phyloP scores from a whole-genome alignment of 139 green algal species.

The Chlamydomonas asymmetrica region DNA sequence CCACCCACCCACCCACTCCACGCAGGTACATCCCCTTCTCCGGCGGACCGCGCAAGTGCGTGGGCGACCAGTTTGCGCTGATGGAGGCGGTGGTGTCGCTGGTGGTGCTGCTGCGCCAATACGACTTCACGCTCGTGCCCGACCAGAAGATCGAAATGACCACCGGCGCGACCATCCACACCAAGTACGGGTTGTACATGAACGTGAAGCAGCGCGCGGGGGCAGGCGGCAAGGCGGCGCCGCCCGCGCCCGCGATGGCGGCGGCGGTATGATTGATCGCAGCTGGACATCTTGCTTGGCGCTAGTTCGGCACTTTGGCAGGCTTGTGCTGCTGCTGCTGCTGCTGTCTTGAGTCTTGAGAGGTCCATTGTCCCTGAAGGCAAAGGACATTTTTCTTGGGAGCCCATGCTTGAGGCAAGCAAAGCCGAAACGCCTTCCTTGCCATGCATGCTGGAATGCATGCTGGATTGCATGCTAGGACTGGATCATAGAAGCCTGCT shows the following conservation, averaged over 20 bases:
- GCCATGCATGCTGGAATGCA: no score
- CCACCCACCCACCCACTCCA: neutral
- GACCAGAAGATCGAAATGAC: slow-evolving; percentile 92
- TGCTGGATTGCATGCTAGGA: no score
- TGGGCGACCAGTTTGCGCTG: slow-evolving; percentile 97
- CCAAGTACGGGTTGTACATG: slow-evolving; percentile 87
- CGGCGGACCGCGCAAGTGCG: slow-evolving; percentile 92
- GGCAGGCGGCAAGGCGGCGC: neutral
- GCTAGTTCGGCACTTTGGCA: no score
- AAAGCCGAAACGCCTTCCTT: no score
- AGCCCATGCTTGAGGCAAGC: no score
- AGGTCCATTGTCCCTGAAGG: no score
- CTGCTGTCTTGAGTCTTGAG: no score
- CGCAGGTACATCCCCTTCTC: slow-evolving; percentile 76
- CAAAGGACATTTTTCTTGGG: no score
- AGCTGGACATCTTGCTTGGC: no score
- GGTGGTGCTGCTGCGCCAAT: slow-evolving; percentile 81
- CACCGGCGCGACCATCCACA: slow-evolving; percentile 95
- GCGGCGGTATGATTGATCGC: no score
- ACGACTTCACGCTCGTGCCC: slow-evolving; percentile 75
- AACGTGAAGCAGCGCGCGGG: slow-evolving; percentile 48
- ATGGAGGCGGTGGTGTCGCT: slow-evolving; percentile 89
- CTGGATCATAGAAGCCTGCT: no score
- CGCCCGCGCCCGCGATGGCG: slow-evolving; percentile 1
- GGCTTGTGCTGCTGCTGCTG: no score